Evolutionary conservation across 345 rosid species (phyloP).

Genomic region (Syzygium oleosum): DNA sequence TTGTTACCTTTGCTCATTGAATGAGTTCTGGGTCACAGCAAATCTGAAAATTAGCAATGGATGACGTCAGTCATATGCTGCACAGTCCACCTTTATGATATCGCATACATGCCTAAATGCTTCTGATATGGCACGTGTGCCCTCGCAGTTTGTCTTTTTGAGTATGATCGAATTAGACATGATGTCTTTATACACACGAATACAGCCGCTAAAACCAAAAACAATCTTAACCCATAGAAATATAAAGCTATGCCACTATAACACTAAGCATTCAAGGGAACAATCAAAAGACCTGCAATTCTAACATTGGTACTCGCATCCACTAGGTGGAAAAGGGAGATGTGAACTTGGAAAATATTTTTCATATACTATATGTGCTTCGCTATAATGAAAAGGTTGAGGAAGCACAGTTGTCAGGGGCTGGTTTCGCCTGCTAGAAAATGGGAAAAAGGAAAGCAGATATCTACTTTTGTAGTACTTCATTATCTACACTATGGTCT

Average conservation of each 20-base stretch:
- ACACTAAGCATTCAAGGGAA: background rate
- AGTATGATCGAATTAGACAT: background rate
- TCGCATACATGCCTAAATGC: background rate
- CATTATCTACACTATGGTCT: background rate
- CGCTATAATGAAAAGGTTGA: background rate
- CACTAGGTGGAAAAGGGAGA: background rate
- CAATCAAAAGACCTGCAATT: background rate
- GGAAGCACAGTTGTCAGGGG: background rate
- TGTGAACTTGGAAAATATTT: background rate
- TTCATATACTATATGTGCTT: background rate
- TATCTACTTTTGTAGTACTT: background rate
- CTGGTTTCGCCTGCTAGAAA: background rate
- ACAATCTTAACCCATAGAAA: background rate
- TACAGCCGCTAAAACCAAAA: background rate
- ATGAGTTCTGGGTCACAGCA: background rate
- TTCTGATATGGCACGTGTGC: background rate
- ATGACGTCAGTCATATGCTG: background rate
- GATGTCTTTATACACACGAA: background rate
- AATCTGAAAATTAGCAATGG: background rate
- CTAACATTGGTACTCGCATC: background rate
- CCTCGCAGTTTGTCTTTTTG: background rate
- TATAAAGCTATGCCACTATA: background rate
- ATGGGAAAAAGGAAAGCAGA: background rate
- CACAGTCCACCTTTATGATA: background rate
- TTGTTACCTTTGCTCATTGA: background rate